phyloP scores from a whole-genome alignment of 106 monocot species.

The Iris macrosiphon region DNA sequence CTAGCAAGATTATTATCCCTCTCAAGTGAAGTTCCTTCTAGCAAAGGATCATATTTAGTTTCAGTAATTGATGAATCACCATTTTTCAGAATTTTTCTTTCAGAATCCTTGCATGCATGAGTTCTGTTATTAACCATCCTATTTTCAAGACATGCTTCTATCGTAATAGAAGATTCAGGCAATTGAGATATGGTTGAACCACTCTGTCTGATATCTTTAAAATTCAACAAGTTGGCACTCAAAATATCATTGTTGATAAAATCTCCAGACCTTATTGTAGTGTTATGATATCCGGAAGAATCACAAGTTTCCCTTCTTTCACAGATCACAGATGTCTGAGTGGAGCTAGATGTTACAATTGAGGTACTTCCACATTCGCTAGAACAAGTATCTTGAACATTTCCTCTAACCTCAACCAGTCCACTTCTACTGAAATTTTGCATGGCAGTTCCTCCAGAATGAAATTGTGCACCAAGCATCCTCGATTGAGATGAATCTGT shows the following conservation, averaged over 20 bases:
- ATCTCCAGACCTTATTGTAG: constrained; percentile 9
- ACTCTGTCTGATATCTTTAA: constrained; percentile 6
- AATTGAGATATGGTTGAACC: constrained; percentile 2
- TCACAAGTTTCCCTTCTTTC: constrained; percentile 4
- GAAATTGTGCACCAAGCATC: constrained; percentile 3
- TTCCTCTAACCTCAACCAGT: not conserved
- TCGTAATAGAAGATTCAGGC: constrained; percentile 2
- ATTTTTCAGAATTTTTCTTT: constrained; percentile 5
- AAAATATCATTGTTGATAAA: not conserved
- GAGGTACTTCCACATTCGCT: not conserved
- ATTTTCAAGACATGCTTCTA: constrained; percentile 4
- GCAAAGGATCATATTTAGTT: constrained; percentile 1
- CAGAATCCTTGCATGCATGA: constrained; percentile 3
- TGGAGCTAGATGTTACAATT: not conserved
- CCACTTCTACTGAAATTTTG: not conserved
- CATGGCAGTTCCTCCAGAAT: constrained; percentile 1
- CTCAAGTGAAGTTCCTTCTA: not conserved
- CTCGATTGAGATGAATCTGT: not conserved
- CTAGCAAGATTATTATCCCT: constrained; percentile 6
- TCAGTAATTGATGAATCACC: not conserved
- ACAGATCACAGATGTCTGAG: not conserved
- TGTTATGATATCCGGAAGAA: constrained; percentile 2
- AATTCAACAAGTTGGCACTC: not conserved
- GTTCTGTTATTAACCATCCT: not conserved
- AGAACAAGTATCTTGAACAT: not conserved